Evolutionary conservation across 768 basidiomycete genomes (phyloP), one percentile per base, ranked within the genome.

Genomic region (Pulveroboletus ravenelii): DNA sequence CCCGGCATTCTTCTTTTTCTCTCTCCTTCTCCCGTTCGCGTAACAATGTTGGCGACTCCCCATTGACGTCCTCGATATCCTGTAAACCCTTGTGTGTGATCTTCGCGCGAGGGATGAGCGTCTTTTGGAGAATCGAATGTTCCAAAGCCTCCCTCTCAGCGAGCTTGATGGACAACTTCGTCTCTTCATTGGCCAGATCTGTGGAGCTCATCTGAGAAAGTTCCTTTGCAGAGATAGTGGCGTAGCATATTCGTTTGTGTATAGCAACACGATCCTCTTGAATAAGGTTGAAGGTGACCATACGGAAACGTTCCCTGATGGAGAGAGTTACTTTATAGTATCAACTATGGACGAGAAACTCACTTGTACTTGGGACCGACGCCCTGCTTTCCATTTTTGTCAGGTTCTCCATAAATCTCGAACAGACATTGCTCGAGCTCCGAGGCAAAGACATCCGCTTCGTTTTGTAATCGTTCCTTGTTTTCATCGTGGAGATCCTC

Each of bases 21-120:
- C 75, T 75, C 58, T 82, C 78, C 41, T 75, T 73, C 59, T 88
- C 87, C 18, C 76, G 70, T 40, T 73, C 68, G 35, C 65, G 68
- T n/a, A 58, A 23, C 58, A 73, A 68, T 41, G 56, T 50, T 23
- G 49, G 47, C 17, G 68, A 67, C 56, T 82, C 79, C 13, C 82
- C 85, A 58, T 81, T 80, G 48, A 85, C 70, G 65, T 84, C 84
- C 66, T 95, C 92, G 61, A 95, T 91, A 61, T 91, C 86, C 74
- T 93, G 85, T 54, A 93, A 70, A 46, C 92, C 92, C 70, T 95
- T 95, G 74, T 93, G 92, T 25, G 92, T 95, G 53, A 92, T 87
- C 68, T 93, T 94, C 47, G 91, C 88, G 32, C 80, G 77, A 31
- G 78, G 74, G 20, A 79, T 76, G 9, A 74, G 72, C 9, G 79